These are phyloP conservation scores for Macrocybe gigantea DNA, from an alignment of 768 basidiomycete genomes.

Conservation along the genomic window DNA sequence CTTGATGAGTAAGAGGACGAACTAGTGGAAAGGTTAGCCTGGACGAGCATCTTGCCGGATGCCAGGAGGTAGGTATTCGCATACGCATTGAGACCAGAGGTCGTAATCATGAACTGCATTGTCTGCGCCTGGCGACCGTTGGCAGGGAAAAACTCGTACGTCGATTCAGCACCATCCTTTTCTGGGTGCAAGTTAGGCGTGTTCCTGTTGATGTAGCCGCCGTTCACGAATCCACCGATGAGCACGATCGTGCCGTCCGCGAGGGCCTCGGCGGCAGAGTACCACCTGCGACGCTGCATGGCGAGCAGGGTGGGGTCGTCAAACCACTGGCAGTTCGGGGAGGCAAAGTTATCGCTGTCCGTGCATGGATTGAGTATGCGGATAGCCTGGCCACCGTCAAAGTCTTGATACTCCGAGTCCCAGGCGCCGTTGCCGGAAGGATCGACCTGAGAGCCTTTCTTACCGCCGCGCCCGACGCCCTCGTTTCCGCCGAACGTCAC, in stretches of 20 bases:
- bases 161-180: constrained; percentile 67
- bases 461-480: constrained; percentile 62
- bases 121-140: constrained; percentile 38
- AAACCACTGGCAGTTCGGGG: constrained; percentile 61
- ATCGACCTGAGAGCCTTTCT: constrained; percentile 45
- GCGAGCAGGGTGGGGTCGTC: constrained; percentile 56
- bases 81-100: constrained; percentile 76
- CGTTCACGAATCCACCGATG: constrained; percentile 75
- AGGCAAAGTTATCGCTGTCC: constrained; percentile 37
- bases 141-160: constrained; percentile 78
- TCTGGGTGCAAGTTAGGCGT: constrained; percentile 62
- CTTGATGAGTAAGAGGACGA: constrained; percentile 18
- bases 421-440: constrained; percentile 40
- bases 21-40: constrained; percentile 79
- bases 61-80: constrained; percentile 70
- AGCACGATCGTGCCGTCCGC: constrained; percentile 75
- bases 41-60: constrained; percentile 74
- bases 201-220: constrained; percentile 78
- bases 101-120: constrained; percentile 64
- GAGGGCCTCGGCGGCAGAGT: constrained; percentile 68
- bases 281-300: constrained; percentile 73
- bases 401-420: constrained; percentile 71
- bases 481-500: constrained; percentile 75
- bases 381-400: constrained; percentile 74
- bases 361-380: constrained; percentile 79